Evolutionary conservation across 805 yeast species (phyloP).

Genomic region (Babjeviella inositovora): DNA sequence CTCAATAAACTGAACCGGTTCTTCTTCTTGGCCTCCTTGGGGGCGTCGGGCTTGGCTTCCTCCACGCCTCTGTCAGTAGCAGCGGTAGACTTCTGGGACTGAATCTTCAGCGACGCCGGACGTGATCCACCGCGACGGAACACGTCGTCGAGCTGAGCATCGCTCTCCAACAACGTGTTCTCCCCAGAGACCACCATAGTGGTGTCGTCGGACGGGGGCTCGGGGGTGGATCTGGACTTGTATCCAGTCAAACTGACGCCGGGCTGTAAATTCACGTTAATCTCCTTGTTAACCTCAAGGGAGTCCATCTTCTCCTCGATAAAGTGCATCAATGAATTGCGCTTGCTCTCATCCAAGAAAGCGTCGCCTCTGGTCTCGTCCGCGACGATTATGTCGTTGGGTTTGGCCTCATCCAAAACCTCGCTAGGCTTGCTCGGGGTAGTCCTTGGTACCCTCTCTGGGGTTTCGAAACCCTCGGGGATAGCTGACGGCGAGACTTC

Average conservation of each 20-base stretch:
- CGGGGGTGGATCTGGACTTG: too few species aligned
- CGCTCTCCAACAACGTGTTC: constrained; percentile 10
- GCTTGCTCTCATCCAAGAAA: constrained; percentile 10
- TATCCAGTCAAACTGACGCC: too few species aligned
- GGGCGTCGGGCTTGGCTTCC: constrained; percentile 4
- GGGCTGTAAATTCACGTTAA: too few species aligned
- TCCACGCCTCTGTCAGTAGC: too few species aligned
- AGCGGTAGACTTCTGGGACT: too few species aligned
- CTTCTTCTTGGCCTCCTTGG: constrained; percentile 12
- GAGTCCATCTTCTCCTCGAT: constrained; percentile 26
- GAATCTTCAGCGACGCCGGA: too few species aligned
- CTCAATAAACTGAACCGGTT: constrained; percentile 25
- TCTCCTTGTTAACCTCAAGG: constrained; percentile 9
- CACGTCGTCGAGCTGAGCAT: constrained; percentile 7
- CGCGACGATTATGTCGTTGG: constrained; percentile 22
- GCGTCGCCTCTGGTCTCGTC: constrained; percentile 25
- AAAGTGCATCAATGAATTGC: constrained; percentile 21
- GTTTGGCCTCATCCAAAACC: too few species aligned
- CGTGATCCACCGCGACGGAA: constrained; percentile 1
- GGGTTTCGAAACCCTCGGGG: too few species aligned
- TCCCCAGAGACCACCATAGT: background rate
- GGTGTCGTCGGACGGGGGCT: too few species aligned
- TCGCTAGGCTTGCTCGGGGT: too few species aligned
- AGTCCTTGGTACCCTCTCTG: too few species aligned
- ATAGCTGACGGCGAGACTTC: too few species aligned